Conservation (phyloP, 192 early-diverging fungal species). For the Umbelopsis sp. region DNA sequence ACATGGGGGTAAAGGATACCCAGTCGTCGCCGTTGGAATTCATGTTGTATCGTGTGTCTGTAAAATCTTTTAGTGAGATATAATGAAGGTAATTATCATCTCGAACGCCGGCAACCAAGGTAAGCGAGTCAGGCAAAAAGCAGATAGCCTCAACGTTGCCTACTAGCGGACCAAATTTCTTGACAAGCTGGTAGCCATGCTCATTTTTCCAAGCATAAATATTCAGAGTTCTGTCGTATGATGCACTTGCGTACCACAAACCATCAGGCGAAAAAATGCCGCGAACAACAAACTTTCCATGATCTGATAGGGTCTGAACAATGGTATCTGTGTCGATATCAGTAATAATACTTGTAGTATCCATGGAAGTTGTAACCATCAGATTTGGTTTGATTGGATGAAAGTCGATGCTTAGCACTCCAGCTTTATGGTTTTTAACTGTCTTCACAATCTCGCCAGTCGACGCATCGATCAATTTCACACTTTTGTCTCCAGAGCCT, state of each 20-base stretch:
- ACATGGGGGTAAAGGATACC: slow-evolving; percentile 83
- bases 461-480: slow-evolving; percentile 52
- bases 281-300: slow-evolving; percentile 70
- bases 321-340: slow-evolving; percentile 45
- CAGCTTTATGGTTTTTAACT: slow-evolving; percentile 57
- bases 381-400: slow-evolving; percentile 56
- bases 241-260: slow-evolving; percentile 60
- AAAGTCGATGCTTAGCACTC: slow-evolving; percentile 64
- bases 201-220: slow-evolving; percentile 49
- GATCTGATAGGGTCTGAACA: slow-evolving; percentile 67
- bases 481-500: slow-evolving; percentile 63
- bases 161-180: slow-evolving; percentile 37
- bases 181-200: slow-evolving; percentile 22
- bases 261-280: slow-evolving; percentile 64
- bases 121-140: slow-evolving; percentile 47
- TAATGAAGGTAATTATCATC: slow-evolving; percentile 78
- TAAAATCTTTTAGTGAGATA: slow-evolving; percentile 51
- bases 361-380: slow-evolving; percentile 61
- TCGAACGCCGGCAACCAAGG: slow-evolving; percentile 63
- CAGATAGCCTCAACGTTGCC: slow-evolving; percentile 71
- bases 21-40: slow-evolving; percentile 80
- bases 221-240: slow-evolving; percentile 70
- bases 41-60: slow-evolving; percentile 61
- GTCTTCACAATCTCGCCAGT: slow-evolving; percentile 43
- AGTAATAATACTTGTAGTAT: slow-evolving; percentile 45